Evolutionary conservation across 2,329 filamentous ascomycete genomes (phyloP).

Genomic region (Sporothrix sp.): DNA sequence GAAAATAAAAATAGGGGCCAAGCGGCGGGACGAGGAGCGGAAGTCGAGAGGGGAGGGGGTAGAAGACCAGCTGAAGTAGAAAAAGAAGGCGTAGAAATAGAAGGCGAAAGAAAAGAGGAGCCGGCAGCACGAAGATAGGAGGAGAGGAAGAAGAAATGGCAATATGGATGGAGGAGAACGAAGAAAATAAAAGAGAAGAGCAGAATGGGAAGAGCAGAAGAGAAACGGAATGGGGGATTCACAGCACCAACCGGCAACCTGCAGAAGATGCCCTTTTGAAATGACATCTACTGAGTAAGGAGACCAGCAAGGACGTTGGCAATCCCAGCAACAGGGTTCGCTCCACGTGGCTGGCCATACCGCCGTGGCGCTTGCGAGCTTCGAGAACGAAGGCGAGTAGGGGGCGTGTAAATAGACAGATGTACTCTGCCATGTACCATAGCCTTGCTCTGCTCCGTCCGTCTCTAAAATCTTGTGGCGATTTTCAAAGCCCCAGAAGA

Average conservation of each 20-base stretch:
- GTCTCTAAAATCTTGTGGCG: too few relatives aligned
- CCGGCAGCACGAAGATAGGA: not conserved
- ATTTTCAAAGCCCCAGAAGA: too few relatives aligned
- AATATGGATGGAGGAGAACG: not conserved
- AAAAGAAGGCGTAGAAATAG: not conserved
- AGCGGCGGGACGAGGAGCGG: not conserved
- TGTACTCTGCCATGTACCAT: too few relatives aligned
- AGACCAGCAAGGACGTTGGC: not conserved
- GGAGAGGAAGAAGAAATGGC: not conserved
- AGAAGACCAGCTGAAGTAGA: not conserved
- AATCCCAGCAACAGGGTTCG: not conserved
- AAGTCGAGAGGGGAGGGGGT: not conserved
- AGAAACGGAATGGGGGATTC: not conserved
- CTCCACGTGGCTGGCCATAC: slow-evolving; percentile 6
- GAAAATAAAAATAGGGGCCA: not conserved
- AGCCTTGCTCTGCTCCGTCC: too few relatives aligned
- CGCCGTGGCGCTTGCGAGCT: not conserved
- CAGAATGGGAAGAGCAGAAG: not conserved
- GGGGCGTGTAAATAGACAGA: not conserved
- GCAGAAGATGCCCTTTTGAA: too few relatives aligned
- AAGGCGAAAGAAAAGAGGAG: not conserved
- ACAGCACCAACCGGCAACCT: too few relatives aligned
- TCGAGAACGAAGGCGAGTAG: not conserved
- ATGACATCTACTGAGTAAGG: too few relatives aligned
- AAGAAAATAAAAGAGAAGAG: not conserved